Evolutionary conservation across 2,329 filamentous ascomycete species (phyloP).

Genomic region (Penicillium crustosum): DNA sequence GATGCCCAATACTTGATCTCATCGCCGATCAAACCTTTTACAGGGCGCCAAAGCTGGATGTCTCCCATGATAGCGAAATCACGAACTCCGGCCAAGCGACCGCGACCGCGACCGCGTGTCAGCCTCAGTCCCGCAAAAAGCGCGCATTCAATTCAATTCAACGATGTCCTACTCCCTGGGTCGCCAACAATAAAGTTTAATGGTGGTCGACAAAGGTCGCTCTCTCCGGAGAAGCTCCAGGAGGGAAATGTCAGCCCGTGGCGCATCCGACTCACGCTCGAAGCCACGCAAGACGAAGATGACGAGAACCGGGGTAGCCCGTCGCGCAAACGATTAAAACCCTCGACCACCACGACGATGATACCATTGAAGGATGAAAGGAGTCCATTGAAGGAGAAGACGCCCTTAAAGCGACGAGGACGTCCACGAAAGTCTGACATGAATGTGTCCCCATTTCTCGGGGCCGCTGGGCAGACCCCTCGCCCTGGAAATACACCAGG

Average conservation of each 20-base stretch:
- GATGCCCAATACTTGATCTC: conserved; percentile 46
- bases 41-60: conserved; percentile 41
- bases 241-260: conserved; percentile 48
- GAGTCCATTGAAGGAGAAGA: conserved; percentile 31
- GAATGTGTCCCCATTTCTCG: conserved; percentile 37
- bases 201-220: conserved; percentile 29
- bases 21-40: conserved; percentile 42
- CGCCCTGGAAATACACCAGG: conserved; percentile 28
- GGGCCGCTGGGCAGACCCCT: conserved; percentile 29
- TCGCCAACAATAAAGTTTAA: conserved; percentile 37
- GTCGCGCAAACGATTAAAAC: conserved; percentile 33
- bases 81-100: conserved; percentile 8
- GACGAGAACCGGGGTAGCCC: conserved; percentile 34
- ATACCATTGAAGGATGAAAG: conserved; percentile 44
- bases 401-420: conserved; percentile 44
- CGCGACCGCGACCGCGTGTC: conserved; percentile 32
- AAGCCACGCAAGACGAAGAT: conserved; percentile 48
- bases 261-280: conserved; percentile 50
- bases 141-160: conserved; percentile 43
- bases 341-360: conserved; percentile 41
- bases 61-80: conserved; percentile 36
- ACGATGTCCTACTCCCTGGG: conserved; percentile 44
- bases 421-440: conserved; percentile 46
- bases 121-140: conserved; percentile 39
- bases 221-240: conserved; percentile 41